Percentiles rank a stretch among this genome's conserved stretches.
Conservation (phyloP, 495 filamentous ascomycete species). For the Trichoderma erinaceum region DNA sequence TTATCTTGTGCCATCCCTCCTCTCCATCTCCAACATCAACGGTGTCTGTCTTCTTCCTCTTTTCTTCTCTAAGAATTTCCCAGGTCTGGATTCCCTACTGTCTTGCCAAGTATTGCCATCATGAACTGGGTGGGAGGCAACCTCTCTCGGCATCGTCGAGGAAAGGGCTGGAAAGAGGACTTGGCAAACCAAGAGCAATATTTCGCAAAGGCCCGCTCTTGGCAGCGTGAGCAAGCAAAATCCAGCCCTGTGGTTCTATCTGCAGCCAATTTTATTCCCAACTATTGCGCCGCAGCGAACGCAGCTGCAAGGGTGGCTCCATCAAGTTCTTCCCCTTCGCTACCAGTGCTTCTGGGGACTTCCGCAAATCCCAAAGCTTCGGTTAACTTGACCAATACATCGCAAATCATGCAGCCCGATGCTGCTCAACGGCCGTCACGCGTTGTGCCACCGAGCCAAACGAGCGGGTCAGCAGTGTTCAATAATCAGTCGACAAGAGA, state of each 20-base stretch:
- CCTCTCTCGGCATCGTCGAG: constrained; percentile 4
- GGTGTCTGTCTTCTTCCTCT: background rate
- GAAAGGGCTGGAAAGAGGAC: constrained; percentile 7
- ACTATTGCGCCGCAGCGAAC: background rate
- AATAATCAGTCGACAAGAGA: background rate
- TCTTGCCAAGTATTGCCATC: background rate
- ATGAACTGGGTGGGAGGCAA: constrained; percentile 15
- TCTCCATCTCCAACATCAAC: too few species aligned
- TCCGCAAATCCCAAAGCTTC: background rate
- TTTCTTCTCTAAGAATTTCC: background rate
- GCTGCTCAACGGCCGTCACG: background rate
- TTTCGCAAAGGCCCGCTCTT: constrained; percentile 13
- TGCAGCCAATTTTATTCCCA: background rate
- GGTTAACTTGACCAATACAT: background rate
- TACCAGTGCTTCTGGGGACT: background rate
- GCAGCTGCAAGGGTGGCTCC: too few species aligned
- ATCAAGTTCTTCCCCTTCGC: background rate
- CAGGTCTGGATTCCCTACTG: background rate
- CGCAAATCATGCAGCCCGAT: background rate
- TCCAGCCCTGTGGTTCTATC: background rate
- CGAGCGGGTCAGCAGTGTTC: background rate
- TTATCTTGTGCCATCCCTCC: too few species aligned
- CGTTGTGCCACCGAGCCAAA: too few species aligned
- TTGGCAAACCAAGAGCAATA: constrained; percentile 8
- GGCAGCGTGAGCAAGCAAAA: background rate